Evolutionary conservation across 768 basidiomycete genomes (phyloP), one percentile per base, ranked within the genome.

Genomic region (Grammothele lineata): DNA sequence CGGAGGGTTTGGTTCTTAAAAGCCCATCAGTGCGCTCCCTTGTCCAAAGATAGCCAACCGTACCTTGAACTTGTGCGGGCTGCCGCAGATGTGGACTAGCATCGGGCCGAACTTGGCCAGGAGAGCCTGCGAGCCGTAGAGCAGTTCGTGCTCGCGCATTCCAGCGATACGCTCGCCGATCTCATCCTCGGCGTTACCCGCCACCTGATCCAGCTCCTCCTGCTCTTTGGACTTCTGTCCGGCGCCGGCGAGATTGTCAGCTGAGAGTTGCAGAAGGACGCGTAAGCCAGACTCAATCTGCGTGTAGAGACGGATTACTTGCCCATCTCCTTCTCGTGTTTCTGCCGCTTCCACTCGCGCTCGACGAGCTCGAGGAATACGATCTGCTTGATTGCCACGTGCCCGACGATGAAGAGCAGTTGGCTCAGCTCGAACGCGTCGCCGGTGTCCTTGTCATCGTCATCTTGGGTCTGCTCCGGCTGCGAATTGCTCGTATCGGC

Each of bases 161-260:
- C 70, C 77, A 2, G 86, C 83, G 32, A 99, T 87, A 8, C 86
- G 77, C 48, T 99, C 96, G 12, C 93, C 96, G 55, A 97, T 95
- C 58, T 99, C 96, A 61, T 99, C 96, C 64, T 99, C 96, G 4
- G 92, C 92, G 59, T 94, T 95, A 5, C 96, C 96, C 7, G 88
- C 92, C 9, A 98, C 95, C 57, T 95, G 93, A 55, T 99, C 96
- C 0, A 98, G 81, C 62, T 99, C 96, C 60, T 96, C 93, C 14
- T 70, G 74, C 32, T 75, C 67, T 48, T 74, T 89, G 27, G 76
- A 65, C 57, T 14, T 64, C 26, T 47, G 37, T 21, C 35, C 69
- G 19, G 65, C 69, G 1, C 70, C 70, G 4, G 70, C 73, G 10
- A 72, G 71, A 60, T 88, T 91, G 40, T 83, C 87, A 57, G 77